Base-by-base conservation (phyloP, 2,329 filamentous ascomycete genomes). In the Oidium heveae region DNA sequence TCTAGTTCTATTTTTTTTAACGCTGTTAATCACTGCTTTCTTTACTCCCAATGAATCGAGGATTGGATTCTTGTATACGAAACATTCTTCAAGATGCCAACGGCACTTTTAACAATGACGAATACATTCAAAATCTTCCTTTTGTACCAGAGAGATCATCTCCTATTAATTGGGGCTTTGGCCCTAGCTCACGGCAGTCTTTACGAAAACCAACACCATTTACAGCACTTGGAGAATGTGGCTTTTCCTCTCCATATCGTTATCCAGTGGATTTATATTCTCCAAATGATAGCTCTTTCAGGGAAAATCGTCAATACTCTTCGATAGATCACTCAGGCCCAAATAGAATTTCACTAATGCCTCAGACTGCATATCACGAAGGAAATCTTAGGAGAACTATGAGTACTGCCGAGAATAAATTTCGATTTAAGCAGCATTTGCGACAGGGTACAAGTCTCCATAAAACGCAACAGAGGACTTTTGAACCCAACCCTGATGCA, bases 371-470 rank as follows among this genome's bases (percentile, higher is more conserved):
- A 32, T 50, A 50, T 33, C 13, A 50, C 8, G 10, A 61, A 28
- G 54, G 54, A 32, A 47, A 39, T 51, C 57, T 60, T 41, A 50
- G 54, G 6, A 58, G 57, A 53, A 52, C 53, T 12, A 53, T 62
- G 12, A 57, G 32, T 24, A 60, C 59, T 57, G 57, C 59, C 12
- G 57, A 63, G n/a, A 61, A 63, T 57, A 58, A 61, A 55, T 64
- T 63, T 54, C 57, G 55, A 54, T 59, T 64, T 53, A 53, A 59
- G 33, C 59, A 60, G 43, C 60, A 63, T 46, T 36, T 60, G 22
- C 59, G 57, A 39, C 58, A 59, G 33, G 58, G 56, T 47, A 36
- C 54, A 15, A 50, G 59, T 16, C 32, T 61, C 13, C 56, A 37
- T 36, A 57, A 58, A 46, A n/a, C 53, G 28, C 37, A 44, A 43